Conservation (phyloP, 805 yeast species). For the Ogataea pini region DNA sequence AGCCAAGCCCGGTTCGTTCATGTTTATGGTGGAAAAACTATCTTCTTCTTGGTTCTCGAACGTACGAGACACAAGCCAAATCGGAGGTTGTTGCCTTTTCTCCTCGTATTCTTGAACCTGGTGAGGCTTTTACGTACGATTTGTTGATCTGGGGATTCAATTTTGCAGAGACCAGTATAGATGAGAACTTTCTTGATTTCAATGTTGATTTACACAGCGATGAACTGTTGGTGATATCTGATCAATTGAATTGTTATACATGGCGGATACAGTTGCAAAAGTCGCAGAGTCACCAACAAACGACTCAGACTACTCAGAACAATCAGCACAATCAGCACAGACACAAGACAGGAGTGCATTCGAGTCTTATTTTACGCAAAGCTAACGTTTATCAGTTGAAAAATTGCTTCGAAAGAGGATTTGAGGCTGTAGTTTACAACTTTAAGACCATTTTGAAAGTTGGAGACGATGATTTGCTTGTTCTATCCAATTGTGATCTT, state of each 20-base stretch:
- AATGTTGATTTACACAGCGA: slow-evolving; percentile 32
- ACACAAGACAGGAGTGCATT: neutral
- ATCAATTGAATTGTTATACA: slow-evolving; percentile 36
- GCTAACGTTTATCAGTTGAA: slow-evolving; percentile 31
- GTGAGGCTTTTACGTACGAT: slow-evolving; percentile 29
- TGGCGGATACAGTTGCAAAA: slow-evolving; percentile 30
- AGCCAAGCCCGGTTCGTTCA: slow-evolving; percentile 34
- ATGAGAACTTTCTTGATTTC: slow-evolving; percentile 32
- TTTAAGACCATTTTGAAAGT: slow-evolving; percentile 31
- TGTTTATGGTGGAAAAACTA: slow-evolving; percentile 40
- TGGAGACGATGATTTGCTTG: slow-evolving; percentile 32
- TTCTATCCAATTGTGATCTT: slow-evolving; percentile 33
- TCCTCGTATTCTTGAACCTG: slow-evolving; percentile 24
- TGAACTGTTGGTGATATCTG: slow-evolving; percentile 35
- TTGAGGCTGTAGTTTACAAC: slow-evolving; percentile 26
- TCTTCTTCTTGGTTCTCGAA: slow-evolving; percentile 32
- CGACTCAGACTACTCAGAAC: neutral
- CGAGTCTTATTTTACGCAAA: slow-evolving; percentile 22
- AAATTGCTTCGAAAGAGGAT: slow-evolving; percentile 27
- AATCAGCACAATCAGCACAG: neutral
- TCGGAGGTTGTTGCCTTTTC: slow-evolving; percentile 36
- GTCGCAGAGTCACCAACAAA: neutral
- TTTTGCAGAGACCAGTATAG: slow-evolving; percentile 29
- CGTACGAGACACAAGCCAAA: slow-evolving; percentile 24
- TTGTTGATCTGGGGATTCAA: slow-evolving; percentile 37